A percentile compares a stretch with the other conserved stretches of the same genome.
These are phyloP conservation scores for Talaromyces adpressus DNA, from an alignment of 495 filamentous ascomycete species.

Conservation along the genomic window DNA sequence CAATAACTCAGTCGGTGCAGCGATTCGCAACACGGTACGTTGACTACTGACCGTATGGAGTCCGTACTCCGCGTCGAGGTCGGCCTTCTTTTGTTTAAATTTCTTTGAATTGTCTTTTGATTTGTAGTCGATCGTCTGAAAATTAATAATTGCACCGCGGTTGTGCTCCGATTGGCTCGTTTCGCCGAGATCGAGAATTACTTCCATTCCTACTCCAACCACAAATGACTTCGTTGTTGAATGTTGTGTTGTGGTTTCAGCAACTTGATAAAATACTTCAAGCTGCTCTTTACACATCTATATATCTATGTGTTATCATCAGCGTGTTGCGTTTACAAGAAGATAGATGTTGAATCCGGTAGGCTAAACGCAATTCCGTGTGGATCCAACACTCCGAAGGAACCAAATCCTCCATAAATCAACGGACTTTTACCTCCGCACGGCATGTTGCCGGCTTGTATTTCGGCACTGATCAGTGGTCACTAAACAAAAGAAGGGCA, in stretches of 20 bases:
- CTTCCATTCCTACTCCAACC: not conserved
- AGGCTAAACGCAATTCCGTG: not conserved
- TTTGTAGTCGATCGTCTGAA: not conserved
- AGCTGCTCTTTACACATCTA: not conserved
- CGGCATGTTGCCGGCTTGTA: not conserved
- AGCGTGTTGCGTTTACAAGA: not conserved
- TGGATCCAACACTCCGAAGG: not conserved
- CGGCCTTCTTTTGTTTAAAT: not conserved
- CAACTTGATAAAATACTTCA: not conserved
- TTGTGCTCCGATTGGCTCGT: not conserved
- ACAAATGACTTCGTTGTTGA: not conserved
- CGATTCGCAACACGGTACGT: not conserved
- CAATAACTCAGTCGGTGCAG: not conserved
- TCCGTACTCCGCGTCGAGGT: not conserved
- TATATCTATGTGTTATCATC: not conserved
- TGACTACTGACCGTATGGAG: not conserved
- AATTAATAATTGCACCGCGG: not conserved
- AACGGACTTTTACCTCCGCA: not conserved
- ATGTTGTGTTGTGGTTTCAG: not conserved
- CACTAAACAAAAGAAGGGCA: not conserved
- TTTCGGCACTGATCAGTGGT: not conserved
- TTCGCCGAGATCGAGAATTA: not conserved
- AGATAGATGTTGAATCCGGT: not conserved
- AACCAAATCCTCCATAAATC: not conserved
- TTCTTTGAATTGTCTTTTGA: not conserved